Conservation (phyloP, 495 filamentous ascomycete species). For the Hyaloscypha hepaticicola region DNA sequence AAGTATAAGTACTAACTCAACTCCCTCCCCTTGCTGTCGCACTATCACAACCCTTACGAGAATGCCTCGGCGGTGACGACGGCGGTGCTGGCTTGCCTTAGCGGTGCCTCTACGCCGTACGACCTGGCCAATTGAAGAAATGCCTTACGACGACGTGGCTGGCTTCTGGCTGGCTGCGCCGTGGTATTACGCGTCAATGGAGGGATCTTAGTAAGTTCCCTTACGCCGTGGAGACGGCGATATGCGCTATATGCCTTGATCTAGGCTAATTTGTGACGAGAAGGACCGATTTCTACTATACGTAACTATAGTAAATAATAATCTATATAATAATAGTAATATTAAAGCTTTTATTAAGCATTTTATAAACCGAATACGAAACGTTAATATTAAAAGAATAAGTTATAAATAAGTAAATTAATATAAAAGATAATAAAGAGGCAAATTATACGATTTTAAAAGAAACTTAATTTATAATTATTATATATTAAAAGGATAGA, state of each 20-base stretch:
- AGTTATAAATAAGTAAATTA: constrained; percentile 17
- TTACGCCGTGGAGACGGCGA: constrained; percentile 2
- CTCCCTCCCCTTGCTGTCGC: not conserved
- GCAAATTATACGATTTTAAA: constrained; percentile 22
- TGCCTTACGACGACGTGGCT: constrained; percentile 18
- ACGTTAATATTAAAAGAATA: constrained; percentile 18
- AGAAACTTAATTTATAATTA: constrained; percentile 20
- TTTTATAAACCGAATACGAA: constrained; percentile 26
- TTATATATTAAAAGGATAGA: constrained; percentile 26
- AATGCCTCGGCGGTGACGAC: too few relatives aligned
- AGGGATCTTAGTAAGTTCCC: constrained; percentile 20
- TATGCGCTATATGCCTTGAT: constrained; percentile 18
- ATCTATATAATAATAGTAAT: constrained; percentile 20
- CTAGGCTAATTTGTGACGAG: constrained; percentile 24
- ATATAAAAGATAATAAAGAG: constrained; percentile 18
- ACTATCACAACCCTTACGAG: too few relatives aligned
- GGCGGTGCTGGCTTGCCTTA: too few relatives aligned
- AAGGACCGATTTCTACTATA: constrained; percentile 18
- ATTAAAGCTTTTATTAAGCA: constrained; percentile 25
- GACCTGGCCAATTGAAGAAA: constrained; percentile 21
- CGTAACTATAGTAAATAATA: constrained; percentile 16
- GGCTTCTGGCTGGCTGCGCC: constrained; percentile 17
- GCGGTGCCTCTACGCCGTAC: too few relatives aligned
- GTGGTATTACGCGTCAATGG: constrained; percentile 11
- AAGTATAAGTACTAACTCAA: not conserved